phyloP scores from a whole-genome alignment of 108 stramenopile genomes.

The Bacterosira constricta region DNA sequence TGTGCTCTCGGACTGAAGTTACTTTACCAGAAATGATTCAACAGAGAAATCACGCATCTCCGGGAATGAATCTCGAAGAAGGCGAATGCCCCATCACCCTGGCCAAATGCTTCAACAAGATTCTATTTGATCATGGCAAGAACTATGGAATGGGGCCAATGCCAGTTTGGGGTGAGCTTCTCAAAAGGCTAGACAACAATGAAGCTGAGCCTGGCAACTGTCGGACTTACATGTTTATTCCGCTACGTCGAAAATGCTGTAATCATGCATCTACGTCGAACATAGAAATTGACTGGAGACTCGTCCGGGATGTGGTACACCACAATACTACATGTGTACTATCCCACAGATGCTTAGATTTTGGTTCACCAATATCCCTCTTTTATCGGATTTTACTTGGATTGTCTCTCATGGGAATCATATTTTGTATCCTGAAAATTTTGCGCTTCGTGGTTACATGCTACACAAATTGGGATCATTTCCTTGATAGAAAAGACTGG shows the following conservation, averaged over 20 bases:
- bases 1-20: conserved; percentile 5
- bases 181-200: neutral
- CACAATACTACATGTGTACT: neutral
- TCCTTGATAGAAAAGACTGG: neutral
- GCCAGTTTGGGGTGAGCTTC: neutral
- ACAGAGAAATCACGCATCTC: neutral
- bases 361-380: neutral
- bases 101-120: conserved; percentile 30
- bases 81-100: conserved; percentile 11
- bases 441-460: neutral
- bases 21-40: conserved; percentile 15
- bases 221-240: conserved; percentile 36
- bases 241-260: neutral
- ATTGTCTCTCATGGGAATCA: neutral
- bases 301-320: conserved; percentile 17
- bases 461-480: neutral
- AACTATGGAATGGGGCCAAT: conserved; percentile 9
- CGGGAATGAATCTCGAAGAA: neutral
- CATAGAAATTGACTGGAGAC: conserved; percentile 25
- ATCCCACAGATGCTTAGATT: too few species aligned
- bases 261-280: neutral
- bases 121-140: conserved; percentile 25
- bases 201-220: neutral
- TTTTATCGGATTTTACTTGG: neutral
- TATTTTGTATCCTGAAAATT: neutral